Conservation (phyloP, 2,329 filamentous ascomycete species). For the Phoma sp. region DNA sequence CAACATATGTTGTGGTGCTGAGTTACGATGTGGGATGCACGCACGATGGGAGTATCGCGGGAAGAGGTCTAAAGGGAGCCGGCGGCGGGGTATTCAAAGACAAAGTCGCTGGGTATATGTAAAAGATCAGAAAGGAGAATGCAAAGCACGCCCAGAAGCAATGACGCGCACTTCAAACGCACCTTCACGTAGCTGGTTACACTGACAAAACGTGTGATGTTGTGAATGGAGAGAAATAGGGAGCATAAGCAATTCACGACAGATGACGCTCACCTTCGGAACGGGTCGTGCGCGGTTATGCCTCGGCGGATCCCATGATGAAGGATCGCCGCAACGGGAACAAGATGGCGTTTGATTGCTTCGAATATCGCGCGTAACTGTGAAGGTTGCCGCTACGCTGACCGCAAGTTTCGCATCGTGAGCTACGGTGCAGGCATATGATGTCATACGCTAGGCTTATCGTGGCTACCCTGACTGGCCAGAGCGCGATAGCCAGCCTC, state of each 20-base stretch:
- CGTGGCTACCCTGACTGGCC: not conserved
- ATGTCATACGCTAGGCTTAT: conserved; percentile 1
- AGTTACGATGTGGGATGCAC: conserved; percentile 8
- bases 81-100: conserved; percentile 11
- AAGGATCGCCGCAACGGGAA: conserved; percentile 25
- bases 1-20: conserved; percentile 4
- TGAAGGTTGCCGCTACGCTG: conserved; percentile 18
- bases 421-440: not conserved
- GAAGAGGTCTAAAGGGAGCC: conserved; percentile 9
- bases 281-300: conserved; percentile 10
- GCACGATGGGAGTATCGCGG: not conserved
- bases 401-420: conserved; percentile 25
- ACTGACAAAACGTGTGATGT: conserved; percentile 13
- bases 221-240: conserved; percentile 14
- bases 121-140: not conserved
- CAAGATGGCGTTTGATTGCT: conserved; percentile 26
- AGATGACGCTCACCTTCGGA: conserved; percentile 27
- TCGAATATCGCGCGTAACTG: conserved; percentile 23
- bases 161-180: conserved; percentile 9
- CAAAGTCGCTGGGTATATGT: not conserved
- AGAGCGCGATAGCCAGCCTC: conserved; percentile 1
- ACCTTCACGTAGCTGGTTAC: conserved; percentile 15
- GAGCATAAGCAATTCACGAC: conserved; percentile 4
- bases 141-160: not conserved
- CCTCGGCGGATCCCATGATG: conserved; percentile 15